A percentile compares a stretch with the other conserved stretches of the same genome.
phyloP scores from a whole-genome alignment of 352 stramenopile species.

The Globisporangium recalcitrans region DNA sequence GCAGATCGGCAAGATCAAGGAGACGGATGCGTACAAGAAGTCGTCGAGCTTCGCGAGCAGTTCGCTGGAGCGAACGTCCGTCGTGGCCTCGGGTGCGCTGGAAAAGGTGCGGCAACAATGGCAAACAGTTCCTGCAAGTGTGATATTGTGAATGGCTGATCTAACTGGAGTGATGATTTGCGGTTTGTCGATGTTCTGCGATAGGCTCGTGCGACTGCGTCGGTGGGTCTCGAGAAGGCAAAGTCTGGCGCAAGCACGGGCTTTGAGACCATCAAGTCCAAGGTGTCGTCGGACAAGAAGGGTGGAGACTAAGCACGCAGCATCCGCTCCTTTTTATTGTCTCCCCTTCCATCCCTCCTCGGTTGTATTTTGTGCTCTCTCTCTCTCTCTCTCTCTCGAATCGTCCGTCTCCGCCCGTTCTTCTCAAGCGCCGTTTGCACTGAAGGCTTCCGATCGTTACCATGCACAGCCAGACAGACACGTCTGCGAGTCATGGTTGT shows the following conservation, averaged over 20 bases:
- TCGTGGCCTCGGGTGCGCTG: conserved; percentile 59
- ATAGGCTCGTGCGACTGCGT: conserved; percentile 56
- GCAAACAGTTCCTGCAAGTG: background rate
- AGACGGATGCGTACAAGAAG: conserved; percentile 84
- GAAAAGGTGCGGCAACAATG: conserved; percentile 45
- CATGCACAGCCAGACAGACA: too few relatives aligned
- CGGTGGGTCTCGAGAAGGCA: conserved; percentile 68
- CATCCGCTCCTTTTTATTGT: background rate
- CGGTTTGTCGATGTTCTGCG: background rate
- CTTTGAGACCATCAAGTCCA: conserved; percentile 76
- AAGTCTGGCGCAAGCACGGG: conserved; percentile 66
- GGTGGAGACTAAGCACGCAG: conserved; percentile 24
- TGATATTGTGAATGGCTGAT: background rate
- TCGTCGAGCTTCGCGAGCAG: conserved; percentile 54
- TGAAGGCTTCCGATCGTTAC: background rate
- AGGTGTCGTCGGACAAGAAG: conserved; percentile 61
- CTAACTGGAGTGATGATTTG: background rate
- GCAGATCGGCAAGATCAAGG: conserved; percentile 76
- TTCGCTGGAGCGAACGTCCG: conserved; percentile 53
- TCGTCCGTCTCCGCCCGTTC: background rate
- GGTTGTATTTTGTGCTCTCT: conserved; percentile 6
- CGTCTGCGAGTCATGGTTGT: background rate
- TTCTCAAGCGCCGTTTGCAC: background rate
- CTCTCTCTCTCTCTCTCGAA: background rate
- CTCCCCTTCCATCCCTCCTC: background rate